Base-by-base conservation (phyloP, 495 filamentous ascomycete genomes). In the Umbilicaria muhlenbergii region DNA sequence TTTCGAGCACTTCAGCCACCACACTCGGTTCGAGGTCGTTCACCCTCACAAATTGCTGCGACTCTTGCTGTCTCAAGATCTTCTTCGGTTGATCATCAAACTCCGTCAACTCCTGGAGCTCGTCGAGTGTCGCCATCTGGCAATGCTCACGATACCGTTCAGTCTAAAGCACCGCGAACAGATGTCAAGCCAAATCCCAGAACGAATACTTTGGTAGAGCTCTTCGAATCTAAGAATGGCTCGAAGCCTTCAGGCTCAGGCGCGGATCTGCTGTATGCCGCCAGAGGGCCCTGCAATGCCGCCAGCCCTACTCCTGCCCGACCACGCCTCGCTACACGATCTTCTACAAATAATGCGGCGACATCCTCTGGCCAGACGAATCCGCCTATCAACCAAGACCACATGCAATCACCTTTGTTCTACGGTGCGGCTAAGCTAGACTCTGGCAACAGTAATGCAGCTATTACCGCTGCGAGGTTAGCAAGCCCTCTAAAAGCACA, bases 141-240 rank as follows among this genome's bases (percentile, higher is more conserved):
- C 15, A 34, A 12, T 16, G 14, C 31, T 34, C 3, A 57, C 57
- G 28, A 54, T 52, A 6, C 44, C 52, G 3, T 41, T 48, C 7
- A 58, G 57, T 36, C 39, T 44, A 19, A 54, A 59, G 12, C 45
- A 58, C n/a, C 48, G 41, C n/a, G 12, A 14, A 57, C 62, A n/a
- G 75, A 80, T 51, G 58, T 65, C n/a, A 64, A 59, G 0, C 62
- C 74, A 3, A 74, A 77, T 16, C 54, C 61, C 41, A 63, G 74
- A 2, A 78, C 77, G 0, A 73, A 63, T 14, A 65, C 74, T 8
- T 59, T 81, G 15, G 71, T 81, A 39, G 64, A 68, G 13, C 60
- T 81, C 48, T 83, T 80, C 49, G 79, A 83, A 58, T 45, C 52
- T 14, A 62, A 59, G 42, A 42, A 55, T 11, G 45, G 45, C 3